A percentile compares a stretch with the other conserved stretches of the same genome.
Conservation (phyloP, 2,329 filamentous ascomycete genomes). For the Sporothrix dimorphospora region DNA sequence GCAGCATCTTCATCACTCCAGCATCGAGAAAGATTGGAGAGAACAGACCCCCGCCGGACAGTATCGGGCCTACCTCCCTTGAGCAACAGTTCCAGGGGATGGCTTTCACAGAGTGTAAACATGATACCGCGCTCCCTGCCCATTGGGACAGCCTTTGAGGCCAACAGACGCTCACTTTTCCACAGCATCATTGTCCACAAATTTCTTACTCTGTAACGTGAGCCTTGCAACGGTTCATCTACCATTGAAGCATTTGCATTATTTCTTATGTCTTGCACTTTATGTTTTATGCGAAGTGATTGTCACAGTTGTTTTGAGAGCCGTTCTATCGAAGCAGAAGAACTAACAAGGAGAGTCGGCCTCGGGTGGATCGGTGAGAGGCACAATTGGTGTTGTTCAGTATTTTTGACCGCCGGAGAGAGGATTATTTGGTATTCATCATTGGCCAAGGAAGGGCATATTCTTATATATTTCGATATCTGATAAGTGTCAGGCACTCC, state of each 20-base stretch:
- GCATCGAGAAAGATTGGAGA: slow-evolving; percentile 46
- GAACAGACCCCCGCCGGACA: slow-evolving; percentile 47
- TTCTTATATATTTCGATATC: slow-evolving; percentile 29
- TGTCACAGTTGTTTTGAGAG: neutral
- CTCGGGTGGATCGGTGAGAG: too few species aligned
- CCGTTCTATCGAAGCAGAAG: neutral
- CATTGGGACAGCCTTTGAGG: slow-evolving; percentile 27
- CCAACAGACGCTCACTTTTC: neutral
- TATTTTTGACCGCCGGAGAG: neutral
- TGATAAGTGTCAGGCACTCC: slow-evolving; percentile 25
- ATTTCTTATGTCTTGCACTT: slow-evolving; percentile 14
- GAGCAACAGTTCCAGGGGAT: slow-evolving; percentile 39
- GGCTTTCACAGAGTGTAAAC: slow-evolving; percentile 29
- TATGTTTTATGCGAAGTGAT: neutral
- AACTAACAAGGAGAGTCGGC: too few species aligned
- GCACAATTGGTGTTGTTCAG: neutral
- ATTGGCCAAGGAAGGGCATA: slow-evolving; percentile 16
- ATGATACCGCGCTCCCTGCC: slow-evolving; percentile 28
- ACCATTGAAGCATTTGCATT: neutral
- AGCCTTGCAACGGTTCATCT: neutral
- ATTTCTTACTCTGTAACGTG: slow-evolving; percentile 1
- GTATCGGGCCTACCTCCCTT: slow-evolving; percentile 37
- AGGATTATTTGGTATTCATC: neutral
- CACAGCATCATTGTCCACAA: slow-evolving; percentile 22
- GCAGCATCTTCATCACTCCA: slow-evolving; percentile 31